phyloP scores from a whole-genome alignment of 768 basidiomycete species.

The Russula olivacea region DNA sequence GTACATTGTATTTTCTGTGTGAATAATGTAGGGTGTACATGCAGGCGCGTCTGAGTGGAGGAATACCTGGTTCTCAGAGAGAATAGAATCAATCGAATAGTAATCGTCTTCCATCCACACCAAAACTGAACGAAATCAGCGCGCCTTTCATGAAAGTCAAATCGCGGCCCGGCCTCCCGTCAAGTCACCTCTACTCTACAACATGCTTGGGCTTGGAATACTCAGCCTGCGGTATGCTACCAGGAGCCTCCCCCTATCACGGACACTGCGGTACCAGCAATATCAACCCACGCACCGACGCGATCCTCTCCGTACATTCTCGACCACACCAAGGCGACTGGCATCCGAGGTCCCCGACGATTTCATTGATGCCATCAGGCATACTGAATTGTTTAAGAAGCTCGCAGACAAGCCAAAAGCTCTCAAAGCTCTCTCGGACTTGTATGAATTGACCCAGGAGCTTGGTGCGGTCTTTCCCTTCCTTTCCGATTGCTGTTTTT shows the following conservation, averaged over 20 bases:
- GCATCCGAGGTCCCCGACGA: slow-evolving; percentile 33
- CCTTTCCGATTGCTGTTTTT: too few species aligned
- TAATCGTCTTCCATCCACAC: slow-evolving; percentile 82
- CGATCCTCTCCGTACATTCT: slow-evolving; percentile 25
- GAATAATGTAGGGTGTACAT: not conserved
- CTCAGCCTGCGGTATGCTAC: slow-evolving; percentile 5
- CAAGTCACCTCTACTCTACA: too few species aligned
- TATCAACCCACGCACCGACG: not conserved
- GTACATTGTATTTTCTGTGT: slow-evolving; percentile 87
- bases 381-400: slow-evolving; percentile 44
- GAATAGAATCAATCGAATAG: slow-evolving; percentile 85
- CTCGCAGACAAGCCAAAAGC: slow-evolving; percentile 47
- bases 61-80: slow-evolving; percentile 84
- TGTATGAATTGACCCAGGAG: slow-evolving; percentile 43
- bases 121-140: not conserved
- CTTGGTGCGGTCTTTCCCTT: slow-evolving; percentile 35
- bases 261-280: not conserved
- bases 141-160: too few species aligned
- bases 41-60: not conserved
- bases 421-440: slow-evolving; percentile 41
- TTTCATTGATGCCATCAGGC: slow-evolving; percentile 40
- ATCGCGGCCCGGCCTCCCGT: slow-evolving; percentile 2
- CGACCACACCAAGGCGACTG: slow-evolving; percentile 29
- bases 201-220: slow-evolving; percentile 1
- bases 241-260: not conserved